Evolutionary conservation across 306 rosid genomes (phyloP), one percentile per base, ranked within the genome.

Genomic region (Dryas drummondii): DNA sequence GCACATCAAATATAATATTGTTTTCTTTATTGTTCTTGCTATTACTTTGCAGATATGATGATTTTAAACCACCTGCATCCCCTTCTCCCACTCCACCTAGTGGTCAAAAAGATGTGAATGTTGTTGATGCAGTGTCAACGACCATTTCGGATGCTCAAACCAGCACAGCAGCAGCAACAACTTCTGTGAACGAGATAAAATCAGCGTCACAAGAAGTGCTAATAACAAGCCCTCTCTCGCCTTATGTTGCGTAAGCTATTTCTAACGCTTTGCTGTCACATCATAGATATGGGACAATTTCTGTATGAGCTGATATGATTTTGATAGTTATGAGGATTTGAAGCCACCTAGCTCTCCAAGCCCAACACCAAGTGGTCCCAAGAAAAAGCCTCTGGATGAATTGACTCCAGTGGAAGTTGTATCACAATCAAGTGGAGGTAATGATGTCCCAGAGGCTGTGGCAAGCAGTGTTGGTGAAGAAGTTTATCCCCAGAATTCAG

Each of bases 301-400:
- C 41, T 45, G 3, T 58, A 60, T 41, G 46, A 78, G 26, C 57
- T 73, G 73, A 63, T 62, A 53, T 81, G 51, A 17, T 68, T 68
- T 73, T 70, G 67, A 11, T 75, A 83, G 92, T 59, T 86, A 87
- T 42, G 92, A 82, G 71, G 87, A 87, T 79, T 76, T 90, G 79
- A 90, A 86, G 71, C 92, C 92, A 62, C 91, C 91, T 7, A 82
- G 80, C 76, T 87, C 90, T 53, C 96, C 96, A 14, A 76, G 64
- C 67, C 92, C 91, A 69, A 71, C 83, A 46, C 89, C 85, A 58
- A 78, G 86, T 63, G 84, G 75, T 27, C 78, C 85, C 76, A 78
- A 42, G 58, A 76, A 71, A 68, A 78, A 27, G 1, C 78, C 86
- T 71, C 57, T 44, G 50, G 41, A 73, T 71, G 65, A 72, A 54